phyloP scores from a whole-genome alignment of 2,329 filamentous ascomycete genomes.

The Chaetothyriales sp. region DNA sequence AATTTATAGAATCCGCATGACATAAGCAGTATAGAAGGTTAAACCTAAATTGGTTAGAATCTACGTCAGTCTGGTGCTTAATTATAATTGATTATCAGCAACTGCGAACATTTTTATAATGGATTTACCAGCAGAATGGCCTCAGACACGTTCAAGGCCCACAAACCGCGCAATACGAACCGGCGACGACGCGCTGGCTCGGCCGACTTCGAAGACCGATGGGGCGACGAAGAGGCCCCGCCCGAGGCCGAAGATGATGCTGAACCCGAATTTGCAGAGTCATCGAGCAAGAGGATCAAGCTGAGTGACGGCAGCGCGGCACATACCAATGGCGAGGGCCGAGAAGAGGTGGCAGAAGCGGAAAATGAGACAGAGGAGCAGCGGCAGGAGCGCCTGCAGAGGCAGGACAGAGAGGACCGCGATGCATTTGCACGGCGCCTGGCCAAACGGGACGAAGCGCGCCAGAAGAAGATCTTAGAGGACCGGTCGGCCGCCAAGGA shows the following conservation, averaged over 20 bases:
- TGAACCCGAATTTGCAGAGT: conserved; percentile 48
- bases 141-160: not conserved
- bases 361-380: conserved; percentile 39
- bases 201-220: conserved; percentile 57
- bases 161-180: not conserved
- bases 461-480: conserved; percentile 53
- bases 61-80: too few species aligned
- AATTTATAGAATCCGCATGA: too few species aligned
- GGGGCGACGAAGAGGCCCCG: conserved; percentile 60
- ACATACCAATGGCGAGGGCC: not conserved
- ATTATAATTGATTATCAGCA: too few species aligned
- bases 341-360: conserved; percentile 27
- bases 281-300: conserved; percentile 55
- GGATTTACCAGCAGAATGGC: not conserved
- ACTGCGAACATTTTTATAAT: too few species aligned
- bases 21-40: too few species aligned
- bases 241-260: conserved; percentile 36
- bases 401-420: conserved; percentile 57
- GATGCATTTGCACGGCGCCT: conserved; percentile 68
- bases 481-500: conserved; percentile 42
- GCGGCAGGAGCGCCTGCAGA: conserved; percentile 41
- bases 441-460: conserved; percentile 53
- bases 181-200: conserved; percentile 12
- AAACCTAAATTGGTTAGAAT: too few species aligned
- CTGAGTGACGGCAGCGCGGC: conserved; percentile 39